Conservation (phyloP, 2,329 filamentous ascomycete genomes). For the Malbranchea cinnamomea region DNA sequence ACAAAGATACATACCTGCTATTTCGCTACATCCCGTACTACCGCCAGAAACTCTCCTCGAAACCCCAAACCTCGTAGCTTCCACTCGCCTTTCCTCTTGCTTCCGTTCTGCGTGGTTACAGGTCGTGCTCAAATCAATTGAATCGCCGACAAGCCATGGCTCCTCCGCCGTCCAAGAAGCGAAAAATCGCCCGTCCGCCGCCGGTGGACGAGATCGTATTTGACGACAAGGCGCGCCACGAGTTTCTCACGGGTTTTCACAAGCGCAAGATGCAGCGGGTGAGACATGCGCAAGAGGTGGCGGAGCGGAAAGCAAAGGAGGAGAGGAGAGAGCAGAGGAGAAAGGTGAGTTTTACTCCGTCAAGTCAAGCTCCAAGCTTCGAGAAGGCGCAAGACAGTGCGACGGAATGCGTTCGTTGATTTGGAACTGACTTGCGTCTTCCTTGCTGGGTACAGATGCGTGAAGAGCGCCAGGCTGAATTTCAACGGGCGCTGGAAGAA, state of each 20-base stretch:
- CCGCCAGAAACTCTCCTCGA: too few species aligned
- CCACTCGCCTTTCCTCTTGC: too few species aligned
- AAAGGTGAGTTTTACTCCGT: constrained; percentile 44
- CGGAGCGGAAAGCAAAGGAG: constrained; percentile 59
- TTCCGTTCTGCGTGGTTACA: too few species aligned
- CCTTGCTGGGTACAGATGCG: constrained; percentile 45
- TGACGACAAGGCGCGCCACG: constrained; percentile 61
- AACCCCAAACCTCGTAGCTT: too few species aligned
- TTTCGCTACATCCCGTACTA: too few species aligned
- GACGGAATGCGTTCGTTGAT: neutral
- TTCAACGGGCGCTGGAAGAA: constrained; percentile 66
- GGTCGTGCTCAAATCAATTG: too few species aligned
- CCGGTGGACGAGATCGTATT: constrained; percentile 68
- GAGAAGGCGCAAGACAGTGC: too few species aligned
- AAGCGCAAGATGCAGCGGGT: constrained; percentile 81
- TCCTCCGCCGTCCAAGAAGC: constrained; percentile 45
- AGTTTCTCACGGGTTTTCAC: constrained; percentile 91
- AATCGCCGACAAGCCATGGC: too few species aligned
- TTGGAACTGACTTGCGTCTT: neutral
- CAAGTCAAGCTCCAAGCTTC: neutral
- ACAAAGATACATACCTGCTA: too few species aligned
- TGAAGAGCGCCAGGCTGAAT: constrained; percentile 65
- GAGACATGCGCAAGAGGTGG: constrained; percentile 71
- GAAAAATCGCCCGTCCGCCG: constrained; percentile 35
- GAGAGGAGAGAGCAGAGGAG: constrained; percentile 61